Percentiles rank a stretch among this genome's conserved stretches.
Evolutionary conservation across 352 stramenopile species (phyloP).

Genomic region (Pythium dissotocum): DNA sequence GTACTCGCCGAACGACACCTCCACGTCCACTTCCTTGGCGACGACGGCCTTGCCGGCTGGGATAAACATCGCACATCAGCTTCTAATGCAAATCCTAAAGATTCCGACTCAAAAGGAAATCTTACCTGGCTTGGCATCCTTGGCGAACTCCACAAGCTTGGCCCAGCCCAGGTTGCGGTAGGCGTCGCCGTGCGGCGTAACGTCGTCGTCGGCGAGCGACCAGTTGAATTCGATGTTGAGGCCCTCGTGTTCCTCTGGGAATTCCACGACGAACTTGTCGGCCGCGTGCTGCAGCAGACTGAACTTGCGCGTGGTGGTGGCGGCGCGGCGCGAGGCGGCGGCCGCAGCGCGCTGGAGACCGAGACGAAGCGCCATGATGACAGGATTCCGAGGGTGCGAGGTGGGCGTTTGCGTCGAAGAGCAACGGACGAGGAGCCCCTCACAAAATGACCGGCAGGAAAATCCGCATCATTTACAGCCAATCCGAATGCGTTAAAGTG

Average conservation of each 20-base stretch:
- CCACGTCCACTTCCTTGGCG: slow-evolving; percentile 69
- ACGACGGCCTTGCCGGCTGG: slow-evolving; percentile 56
- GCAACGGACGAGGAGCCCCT: slow-evolving; percentile 20
- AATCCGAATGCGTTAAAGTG: slow-evolving; percentile 27
- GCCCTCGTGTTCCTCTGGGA: slow-evolving; percentile 74
- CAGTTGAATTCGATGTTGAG: slow-evolving; percentile 89
- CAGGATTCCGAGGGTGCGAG: slow-evolving; percentile 15
- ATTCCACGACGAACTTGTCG: slow-evolving; percentile 82
- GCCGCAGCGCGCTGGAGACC: slow-evolving; percentile 48
- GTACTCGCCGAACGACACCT: slow-evolving; percentile 67
- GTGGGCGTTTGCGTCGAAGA: neutral
- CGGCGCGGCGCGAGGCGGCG: slow-evolving; percentile 36
- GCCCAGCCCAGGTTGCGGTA: slow-evolving; percentile 77
- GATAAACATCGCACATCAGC: neutral
- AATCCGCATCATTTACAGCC: slow-evolving; percentile 30
- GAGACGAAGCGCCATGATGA: slow-evolving; percentile 59
- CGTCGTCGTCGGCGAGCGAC: slow-evolving; percentile 79
- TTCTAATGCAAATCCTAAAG: too few species aligned
- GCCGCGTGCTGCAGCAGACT: slow-evolving; percentile 57
- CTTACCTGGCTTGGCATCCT: slow-evolving; percentile 62
- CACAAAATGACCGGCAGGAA: slow-evolving; percentile 50
- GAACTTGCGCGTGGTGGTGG: slow-evolving; percentile 36
- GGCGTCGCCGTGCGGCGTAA: slow-evolving; percentile 75
- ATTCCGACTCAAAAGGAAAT: neutral
- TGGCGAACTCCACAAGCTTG: slow-evolving; percentile 63